phyloP scores from a whole-genome alignment of 2,329 filamentous ascomycete genomes.

The Berkeleyomyces basicola region DNA sequence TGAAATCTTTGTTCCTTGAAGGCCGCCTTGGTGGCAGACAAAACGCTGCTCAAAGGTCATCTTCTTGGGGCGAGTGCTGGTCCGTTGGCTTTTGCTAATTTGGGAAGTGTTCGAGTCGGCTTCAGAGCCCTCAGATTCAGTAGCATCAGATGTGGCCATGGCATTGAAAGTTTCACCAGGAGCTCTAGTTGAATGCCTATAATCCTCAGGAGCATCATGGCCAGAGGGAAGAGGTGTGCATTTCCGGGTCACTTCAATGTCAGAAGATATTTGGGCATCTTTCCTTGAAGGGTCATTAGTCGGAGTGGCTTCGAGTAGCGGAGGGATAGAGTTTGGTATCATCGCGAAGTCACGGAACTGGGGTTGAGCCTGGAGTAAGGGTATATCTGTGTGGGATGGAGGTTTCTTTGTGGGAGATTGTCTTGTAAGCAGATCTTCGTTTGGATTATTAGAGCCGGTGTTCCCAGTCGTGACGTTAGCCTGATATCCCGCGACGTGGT shows the following conservation, averaged over 20 bases:
- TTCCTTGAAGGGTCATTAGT: conserved; percentile 14
- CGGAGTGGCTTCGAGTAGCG: not conserved
- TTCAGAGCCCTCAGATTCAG: not conserved
- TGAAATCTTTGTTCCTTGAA: conserved; percentile 24
- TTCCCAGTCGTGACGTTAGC: not conserved
- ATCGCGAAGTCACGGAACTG: not conserved
- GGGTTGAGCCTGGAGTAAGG: not conserved
- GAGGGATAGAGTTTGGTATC: not conserved
- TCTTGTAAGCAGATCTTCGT: too few species aligned
- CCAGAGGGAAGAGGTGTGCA: conserved; percentile 42
- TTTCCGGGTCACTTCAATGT: conserved; percentile 45
- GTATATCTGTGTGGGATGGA: not conserved
- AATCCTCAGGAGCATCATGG: conserved; percentile 29
- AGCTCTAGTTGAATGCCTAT: conserved; percentile 5
- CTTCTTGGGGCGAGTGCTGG: conserved; percentile 18
- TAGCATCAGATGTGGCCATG: not conserved
- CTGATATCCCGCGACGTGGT: conserved; percentile 36
- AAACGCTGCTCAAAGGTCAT: conserved; percentile 32
- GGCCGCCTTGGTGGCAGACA: conserved; percentile 37
- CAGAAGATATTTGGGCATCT: conserved; percentile 42
- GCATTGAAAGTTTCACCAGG: not conserved
- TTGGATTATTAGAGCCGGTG: not conserved
- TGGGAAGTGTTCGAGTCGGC: conserved; percentile 9
- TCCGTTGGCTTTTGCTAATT: conserved; percentile 1
- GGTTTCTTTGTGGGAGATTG: not conserved